phyloP scores from a whole-genome alignment of 2,329 filamentous ascomycete genomes.

The Aspergillus persii region DNA sequence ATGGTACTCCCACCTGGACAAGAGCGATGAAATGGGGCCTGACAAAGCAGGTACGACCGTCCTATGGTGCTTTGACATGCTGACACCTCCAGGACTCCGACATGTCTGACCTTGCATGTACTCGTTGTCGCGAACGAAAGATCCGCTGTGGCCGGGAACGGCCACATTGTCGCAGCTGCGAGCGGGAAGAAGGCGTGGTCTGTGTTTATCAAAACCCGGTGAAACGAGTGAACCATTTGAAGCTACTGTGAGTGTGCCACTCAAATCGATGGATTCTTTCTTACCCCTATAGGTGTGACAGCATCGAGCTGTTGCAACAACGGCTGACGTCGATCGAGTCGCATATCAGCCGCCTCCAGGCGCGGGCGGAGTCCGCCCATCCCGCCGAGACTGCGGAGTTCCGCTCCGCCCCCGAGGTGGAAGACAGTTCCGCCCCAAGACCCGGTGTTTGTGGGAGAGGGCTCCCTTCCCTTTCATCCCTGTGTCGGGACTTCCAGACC shows the following conservation, averaged over 20 bases:
- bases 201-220: slow-evolving; percentile 7
- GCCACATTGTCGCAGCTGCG: slow-evolving; percentile 4
- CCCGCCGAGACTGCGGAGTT: background rate
- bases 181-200: slow-evolving; percentile 1
- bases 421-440: background rate
- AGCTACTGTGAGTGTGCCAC: background rate
- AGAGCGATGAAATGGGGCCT: background rate
- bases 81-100: background rate
- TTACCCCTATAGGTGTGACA: slow-evolving; percentile 2
- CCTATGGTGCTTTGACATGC: background rate
- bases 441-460: background rate
- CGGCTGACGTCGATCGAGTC: slow-evolving; percentile 5
- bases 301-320: slow-evolving; percentile 6
- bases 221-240: slow-evolving; percentile 7
- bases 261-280: background rate
- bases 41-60: background rate
- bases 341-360: slow-evolving; percentile 1
- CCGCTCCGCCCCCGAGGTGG: background rate
- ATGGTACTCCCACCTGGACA: background rate
- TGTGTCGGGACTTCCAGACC: background rate
- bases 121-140: slow-evolving; percentile 9
- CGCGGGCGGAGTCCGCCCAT: background rate
- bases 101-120: slow-evolving; percentile 3
- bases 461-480: background rate
- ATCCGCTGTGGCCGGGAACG: slow-evolving; percentile 6